A percentile compares a stretch with the other conserved stretches of the same genome.
Conservation (phyloP, 208 protist species). For the Porcisia deanei region DNA sequence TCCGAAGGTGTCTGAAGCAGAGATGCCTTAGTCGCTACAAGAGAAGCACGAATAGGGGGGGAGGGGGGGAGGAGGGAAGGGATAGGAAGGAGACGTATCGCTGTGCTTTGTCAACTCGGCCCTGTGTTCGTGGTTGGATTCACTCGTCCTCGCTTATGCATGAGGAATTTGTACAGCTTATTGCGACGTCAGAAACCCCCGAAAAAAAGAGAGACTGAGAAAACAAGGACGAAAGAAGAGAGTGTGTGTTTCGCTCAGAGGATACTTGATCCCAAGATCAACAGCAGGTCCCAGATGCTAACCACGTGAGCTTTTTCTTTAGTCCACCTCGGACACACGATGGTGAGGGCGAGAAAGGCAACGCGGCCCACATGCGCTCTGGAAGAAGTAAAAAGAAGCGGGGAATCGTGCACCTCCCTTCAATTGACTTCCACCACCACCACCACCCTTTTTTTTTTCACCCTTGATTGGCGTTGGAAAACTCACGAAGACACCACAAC, state of each 20-base stretch:
- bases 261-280: background rate
- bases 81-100: background rate
- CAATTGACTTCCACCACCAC: background rate
- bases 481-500: background rate
- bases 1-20: slow-evolving; percentile 2
- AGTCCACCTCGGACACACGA: background rate
- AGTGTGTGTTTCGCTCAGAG: background rate
- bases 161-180: slow-evolving; percentile 5
- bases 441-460: background rate
- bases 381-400: background rate
- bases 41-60: background rate
- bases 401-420: background rate
- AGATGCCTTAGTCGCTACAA: background rate
- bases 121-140: slow-evolving; percentile 10
- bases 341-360: background rate
- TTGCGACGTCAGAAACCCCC: background rate
- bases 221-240: background rate
- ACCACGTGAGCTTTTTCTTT: background rate
- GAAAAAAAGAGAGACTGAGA: slow-evolving; percentile 1
- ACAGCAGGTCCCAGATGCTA: background rate
- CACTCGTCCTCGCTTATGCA: slow-evolving; percentile 11
- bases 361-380: background rate
- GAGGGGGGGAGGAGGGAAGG: background rate
- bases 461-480: background rate
- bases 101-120: slow-evolving; percentile 1